Base-by-base conservation (phyloP, 495 filamentous ascomycete genomes). In the Poronia punctata region DNA sequence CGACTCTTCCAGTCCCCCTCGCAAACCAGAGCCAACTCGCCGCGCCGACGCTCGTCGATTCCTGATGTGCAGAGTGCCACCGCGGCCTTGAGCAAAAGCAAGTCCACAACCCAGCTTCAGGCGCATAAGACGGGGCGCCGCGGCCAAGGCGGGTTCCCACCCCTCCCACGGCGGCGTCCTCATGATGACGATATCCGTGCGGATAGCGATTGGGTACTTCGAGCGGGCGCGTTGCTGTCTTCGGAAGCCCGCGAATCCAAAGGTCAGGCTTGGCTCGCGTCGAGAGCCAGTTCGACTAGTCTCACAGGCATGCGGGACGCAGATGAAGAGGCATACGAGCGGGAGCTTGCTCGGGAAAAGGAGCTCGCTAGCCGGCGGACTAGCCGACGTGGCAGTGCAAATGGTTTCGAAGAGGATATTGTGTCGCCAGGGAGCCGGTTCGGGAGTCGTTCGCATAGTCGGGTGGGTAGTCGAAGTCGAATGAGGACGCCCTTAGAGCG, bases 201-300 rank as follows among this genome's bases (percentile, higher is more conserved):
- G 24, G 75, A 83, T 39, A 70, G 72, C 15, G 82, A 86, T 64
- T 89, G 84, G 83, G 70, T 92, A 43, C 70, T 84, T 12, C 79
- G 82, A 34, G 76, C 83, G 2, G 86, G 83, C 2, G 79, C 83
- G 7, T 60, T 80, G 16, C 76, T 89, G 9, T 76, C 81, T n/a
- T 73, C 75, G 3, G 78, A 79, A 31, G 70, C 82, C 2, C 70
- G 84, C 42, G 84, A 89, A 47, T 77, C 76, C 50, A 89, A 88
- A 56, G 86, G 86, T 9, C 83, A 88, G 56, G 69, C 75, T 28
- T 92, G 86, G 86, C 74, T 92, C 3, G 70, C 73, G 4, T 81
- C 83, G 43, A 75, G 83, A 38, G 77, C 75, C 21, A 84, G 76
- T 42, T 84, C 81, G 4, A 88, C 85, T 0, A 84, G 75, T 48